Conservation (phyloP, 179 eudicot species). For the Actinidia chinensis region DNA sequence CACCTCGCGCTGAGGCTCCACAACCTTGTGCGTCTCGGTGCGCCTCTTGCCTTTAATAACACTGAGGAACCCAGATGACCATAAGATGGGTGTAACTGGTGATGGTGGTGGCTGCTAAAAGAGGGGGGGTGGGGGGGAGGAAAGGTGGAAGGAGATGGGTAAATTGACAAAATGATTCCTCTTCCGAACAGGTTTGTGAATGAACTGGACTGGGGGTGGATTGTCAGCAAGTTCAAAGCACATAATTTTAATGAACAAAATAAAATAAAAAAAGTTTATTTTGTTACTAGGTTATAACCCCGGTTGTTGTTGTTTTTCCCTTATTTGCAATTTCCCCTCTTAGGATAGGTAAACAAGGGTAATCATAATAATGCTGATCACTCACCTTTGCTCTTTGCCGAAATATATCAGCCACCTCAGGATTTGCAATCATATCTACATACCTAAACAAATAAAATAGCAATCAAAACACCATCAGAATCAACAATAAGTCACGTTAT, state of each 20-base stretch:
- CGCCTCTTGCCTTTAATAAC: too few relatives aligned
- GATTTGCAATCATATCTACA: slow-evolving; percentile 97
- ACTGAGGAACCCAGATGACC: too few relatives aligned
- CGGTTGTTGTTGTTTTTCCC: neutral
- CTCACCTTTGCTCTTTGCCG: slow-evolving; percentile 87
- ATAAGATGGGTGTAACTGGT: too few relatives aligned
- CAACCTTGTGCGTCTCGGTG: too few relatives aligned
- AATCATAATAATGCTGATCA: neutral
- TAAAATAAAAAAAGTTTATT: neutral
- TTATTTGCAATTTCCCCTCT: neutral
- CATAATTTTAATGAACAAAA: neutral
- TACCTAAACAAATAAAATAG: slow-evolving; percentile 40
- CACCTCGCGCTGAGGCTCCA: too few relatives aligned
- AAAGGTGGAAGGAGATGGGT: too few relatives aligned
- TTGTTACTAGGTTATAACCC: neutral
- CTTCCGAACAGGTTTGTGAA: neutral
- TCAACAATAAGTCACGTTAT: neutral
- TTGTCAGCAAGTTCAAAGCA: neutral
- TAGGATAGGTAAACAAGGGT: neutral
- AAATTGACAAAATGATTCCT: neutral
- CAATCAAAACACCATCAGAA: neutral
- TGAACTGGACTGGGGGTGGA: neutral
- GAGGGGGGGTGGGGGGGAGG: too few relatives aligned
- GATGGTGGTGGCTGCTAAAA: too few relatives aligned
- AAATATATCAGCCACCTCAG: slow-evolving; percentile 76